A percentile compares a stretch with the other conserved stretches of the same genome.
Evolutionary conservation across 164 flowering plant species (phyloP).

Genomic region (Magnolia officinalis): DNA sequence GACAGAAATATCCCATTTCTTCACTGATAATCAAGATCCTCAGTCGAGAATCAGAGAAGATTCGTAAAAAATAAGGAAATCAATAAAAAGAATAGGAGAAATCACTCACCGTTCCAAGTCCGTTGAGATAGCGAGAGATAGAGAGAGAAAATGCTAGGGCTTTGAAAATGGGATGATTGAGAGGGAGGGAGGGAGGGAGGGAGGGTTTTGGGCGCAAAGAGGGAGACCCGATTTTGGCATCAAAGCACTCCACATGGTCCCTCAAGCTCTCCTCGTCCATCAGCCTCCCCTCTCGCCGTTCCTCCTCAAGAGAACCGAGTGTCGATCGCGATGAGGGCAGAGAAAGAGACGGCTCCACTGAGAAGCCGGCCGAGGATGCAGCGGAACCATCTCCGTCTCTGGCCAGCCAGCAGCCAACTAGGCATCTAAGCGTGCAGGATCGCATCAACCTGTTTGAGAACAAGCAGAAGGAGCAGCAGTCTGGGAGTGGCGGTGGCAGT

Average conservation of each 20-base stretch:
- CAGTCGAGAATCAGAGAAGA: too few species aligned
- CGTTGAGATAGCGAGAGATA: too few species aligned
- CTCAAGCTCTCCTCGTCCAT: slow-evolving; percentile 16
- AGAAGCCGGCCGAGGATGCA: slow-evolving; percentile 22
- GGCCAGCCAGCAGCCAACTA: slow-evolving; percentile 38
- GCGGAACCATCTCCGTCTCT: slow-evolving; percentile 13
- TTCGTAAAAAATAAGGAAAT: too few species aligned
- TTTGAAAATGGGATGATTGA: too few species aligned
- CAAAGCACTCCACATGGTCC: background rate
- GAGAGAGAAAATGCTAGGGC: too few species aligned
- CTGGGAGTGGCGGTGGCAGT: slow-evolving; percentile 35
- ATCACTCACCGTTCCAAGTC: too few species aligned
- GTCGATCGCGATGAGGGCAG: slow-evolving; percentile 30
- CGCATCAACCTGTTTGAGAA: slow-evolving; percentile 85
- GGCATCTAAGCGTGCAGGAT: slow-evolving; percentile 94
- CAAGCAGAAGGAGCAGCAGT: slow-evolving; percentile 74
- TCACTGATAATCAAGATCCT: too few species aligned
- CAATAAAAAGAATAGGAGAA: too few species aligned
- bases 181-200: too few species aligned
- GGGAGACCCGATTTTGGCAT: too few species aligned
- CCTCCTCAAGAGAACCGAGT: slow-evolving; percentile 27
- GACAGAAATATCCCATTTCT: too few species aligned
- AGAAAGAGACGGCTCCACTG: slow-evolving; percentile 16
- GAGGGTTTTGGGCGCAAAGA: too few species aligned
- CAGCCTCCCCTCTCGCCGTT: slow-evolving; percentile 21